These are phyloP conservation scores for Cudoniella acicularis DNA, from an alignment of 495 filamentous ascomycete species.

Conservation along the genomic window DNA sequence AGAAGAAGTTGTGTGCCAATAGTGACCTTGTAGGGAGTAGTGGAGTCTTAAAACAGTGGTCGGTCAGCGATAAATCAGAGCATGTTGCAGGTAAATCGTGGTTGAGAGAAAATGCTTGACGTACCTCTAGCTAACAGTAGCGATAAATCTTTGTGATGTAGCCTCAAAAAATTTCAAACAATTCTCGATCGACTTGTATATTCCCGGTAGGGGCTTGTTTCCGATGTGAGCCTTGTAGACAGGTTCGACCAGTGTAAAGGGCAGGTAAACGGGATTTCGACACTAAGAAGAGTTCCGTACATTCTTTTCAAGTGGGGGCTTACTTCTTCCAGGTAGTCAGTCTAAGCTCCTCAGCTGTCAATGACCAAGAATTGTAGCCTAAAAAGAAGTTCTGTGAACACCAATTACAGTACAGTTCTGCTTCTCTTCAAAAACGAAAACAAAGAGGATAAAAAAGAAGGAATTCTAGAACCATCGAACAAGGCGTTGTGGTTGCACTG, in stretches of 20 bases:
- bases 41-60: not conserved
- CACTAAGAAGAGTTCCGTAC: not conserved
- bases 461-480: slow-evolving; percentile 3
- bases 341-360: not conserved
- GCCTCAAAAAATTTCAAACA: not conserved
- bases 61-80: no score
- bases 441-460: not conserved
- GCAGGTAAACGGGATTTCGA: not conserved
- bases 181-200: slow-evolving; percentile 1
- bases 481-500: not conserved
- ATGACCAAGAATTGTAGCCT: not conserved
- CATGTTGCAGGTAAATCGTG: not conserved
- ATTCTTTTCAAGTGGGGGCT: slow-evolving; percentile 1
- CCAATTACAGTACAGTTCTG: not conserved
- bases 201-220: not conserved
- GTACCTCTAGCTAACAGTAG: not conserved
- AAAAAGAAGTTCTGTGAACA: not conserved
- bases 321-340: not conserved
- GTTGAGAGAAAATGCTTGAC: not conserved
- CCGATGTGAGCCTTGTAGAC: not conserved
- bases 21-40: not conserved
- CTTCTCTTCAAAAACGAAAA: not conserved
- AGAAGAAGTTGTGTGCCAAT: not conserved
- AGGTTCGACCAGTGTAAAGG: not conserved
- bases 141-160: not conserved